Percentiles rank a stretch among this genome's conserved stretches.
phyloP scores from a whole-genome alignment of 371 early-diverging fungal species.

The Mortierella sp. region DNA sequence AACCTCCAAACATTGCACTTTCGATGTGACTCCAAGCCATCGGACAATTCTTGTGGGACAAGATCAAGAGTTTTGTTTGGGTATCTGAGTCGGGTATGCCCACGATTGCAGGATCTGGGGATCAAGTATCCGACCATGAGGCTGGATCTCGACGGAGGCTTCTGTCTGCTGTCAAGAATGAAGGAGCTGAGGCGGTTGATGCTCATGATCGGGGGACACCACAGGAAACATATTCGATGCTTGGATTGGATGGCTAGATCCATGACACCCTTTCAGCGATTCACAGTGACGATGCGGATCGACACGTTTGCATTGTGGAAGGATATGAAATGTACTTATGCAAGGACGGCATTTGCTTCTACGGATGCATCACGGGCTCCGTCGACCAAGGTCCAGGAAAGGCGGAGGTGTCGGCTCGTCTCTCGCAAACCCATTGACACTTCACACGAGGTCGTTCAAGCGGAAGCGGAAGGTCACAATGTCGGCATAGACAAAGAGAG shows the following conservation, averaged over 20 bases:
- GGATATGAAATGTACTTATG: background rate
- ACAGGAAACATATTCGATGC: background rate
- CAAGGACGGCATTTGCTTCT: background rate
- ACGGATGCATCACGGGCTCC: background rate
- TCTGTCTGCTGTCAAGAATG: background rate
- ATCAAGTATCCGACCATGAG: background rate
- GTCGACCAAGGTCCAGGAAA: background rate
- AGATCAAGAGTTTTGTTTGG: slow-evolving; percentile 3
- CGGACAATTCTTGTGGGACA: background rate
- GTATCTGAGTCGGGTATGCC: slow-evolving; percentile 4
- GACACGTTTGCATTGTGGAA: background rate
- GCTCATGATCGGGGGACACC: background rate
- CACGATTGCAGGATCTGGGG: slow-evolving; percentile 1
- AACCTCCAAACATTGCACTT: background rate
- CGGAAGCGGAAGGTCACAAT: background rate
- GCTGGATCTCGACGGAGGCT: background rate
- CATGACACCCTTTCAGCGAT: background rate
- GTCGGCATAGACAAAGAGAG: background rate
- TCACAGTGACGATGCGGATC: background rate
- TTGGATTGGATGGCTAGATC: background rate
- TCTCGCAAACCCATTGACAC: too few species aligned
- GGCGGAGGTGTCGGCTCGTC: too few species aligned
- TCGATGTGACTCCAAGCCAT: background rate
- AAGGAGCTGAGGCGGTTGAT: background rate
- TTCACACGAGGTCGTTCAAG: background rate